Conservation (phyloP, 148 eudicot species). For the Amaranthus palmeri region DNA sequence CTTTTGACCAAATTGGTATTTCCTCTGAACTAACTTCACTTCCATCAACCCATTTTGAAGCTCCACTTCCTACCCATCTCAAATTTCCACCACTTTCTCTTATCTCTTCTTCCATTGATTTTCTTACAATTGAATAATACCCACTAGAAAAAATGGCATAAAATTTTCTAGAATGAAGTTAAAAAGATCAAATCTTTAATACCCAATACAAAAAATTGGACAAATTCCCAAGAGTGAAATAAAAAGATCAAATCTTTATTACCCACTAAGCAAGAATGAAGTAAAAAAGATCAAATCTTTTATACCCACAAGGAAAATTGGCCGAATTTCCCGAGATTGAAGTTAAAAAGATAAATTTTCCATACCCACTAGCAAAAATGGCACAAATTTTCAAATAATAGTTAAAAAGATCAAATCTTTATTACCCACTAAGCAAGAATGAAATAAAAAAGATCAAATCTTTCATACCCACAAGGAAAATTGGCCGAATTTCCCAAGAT, state of each 20-base stretch:
- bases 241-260: constrained; percentile 2
- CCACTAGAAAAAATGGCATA: neutral
- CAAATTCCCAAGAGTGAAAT: neutral
- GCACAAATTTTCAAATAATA: neutral
- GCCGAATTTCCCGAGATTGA: neutral
- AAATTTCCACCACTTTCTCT: constrained; percentile 47
- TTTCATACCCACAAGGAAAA: neutral
- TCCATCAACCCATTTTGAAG: constrained; percentile 84
- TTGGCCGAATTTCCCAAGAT: neutral
- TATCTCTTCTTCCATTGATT: constrained; percentile 49
- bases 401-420: neutral
- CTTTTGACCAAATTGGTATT: constrained; percentile 37
- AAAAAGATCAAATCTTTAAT: constrained; percentile 5
- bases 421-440: neutral
- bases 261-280: too few species aligned
- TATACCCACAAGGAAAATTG: neutral
- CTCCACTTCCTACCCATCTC: constrained; percentile 42
- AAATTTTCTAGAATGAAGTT: neutral
- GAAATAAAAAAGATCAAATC: neutral
- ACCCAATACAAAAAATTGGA: neutral
- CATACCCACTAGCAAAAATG: neutral
- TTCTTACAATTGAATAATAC: neutral
- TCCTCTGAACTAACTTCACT: constrained; percentile 76
- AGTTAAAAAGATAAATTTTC: constrained; percentile 3
- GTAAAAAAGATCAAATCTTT: too few species aligned